These are phyloP conservation scores for Furcasterigmium sp. DNA, from an alignment of 2,329 filamentous ascomycete species.

Conservation along the genomic window DNA sequence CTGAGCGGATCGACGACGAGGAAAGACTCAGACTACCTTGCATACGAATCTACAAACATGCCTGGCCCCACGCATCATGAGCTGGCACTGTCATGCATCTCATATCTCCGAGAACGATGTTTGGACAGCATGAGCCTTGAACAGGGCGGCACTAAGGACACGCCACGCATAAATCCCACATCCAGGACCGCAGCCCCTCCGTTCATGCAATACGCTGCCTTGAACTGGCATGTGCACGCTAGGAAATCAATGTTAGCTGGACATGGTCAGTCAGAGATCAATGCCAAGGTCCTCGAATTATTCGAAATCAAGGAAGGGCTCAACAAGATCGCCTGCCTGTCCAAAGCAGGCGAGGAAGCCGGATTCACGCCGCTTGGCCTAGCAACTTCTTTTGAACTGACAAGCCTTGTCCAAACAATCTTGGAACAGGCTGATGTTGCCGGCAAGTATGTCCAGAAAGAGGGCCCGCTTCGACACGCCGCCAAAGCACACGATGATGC, in stretches of 20 bases:
- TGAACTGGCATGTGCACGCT: slow-evolving; percentile 2
- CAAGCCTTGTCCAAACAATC: background rate
- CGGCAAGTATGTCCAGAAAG: background rate
- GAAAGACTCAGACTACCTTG: background rate
- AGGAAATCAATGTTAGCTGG: background rate
- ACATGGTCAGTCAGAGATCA: background rate
- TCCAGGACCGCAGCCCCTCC: background rate
- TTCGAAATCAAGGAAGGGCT: background rate
- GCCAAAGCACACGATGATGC: background rate
- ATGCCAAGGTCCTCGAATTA: background rate
- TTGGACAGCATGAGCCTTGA: background rate
- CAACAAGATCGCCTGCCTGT: background rate
- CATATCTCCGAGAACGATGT: background rate
- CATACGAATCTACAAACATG: background rate
- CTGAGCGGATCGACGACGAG: slow-evolving; percentile 1
- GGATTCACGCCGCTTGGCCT: background rate
- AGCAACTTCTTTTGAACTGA: background rate
- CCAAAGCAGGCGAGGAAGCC: background rate
- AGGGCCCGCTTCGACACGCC: background rate
- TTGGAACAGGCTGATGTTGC: background rate
- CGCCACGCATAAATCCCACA: background rate
- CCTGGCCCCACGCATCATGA: slow-evolving; percentile 1
- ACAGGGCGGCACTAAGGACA: background rate
- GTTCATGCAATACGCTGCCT: slow-evolving; percentile 1
- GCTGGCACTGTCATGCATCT: slow-evolving; percentile 2